These are phyloP conservation scores for Fusarium pseudocircinatum DNA, from an alignment of 2,329 filamentous ascomycete genomes.

Conservation along the genomic window DNA sequence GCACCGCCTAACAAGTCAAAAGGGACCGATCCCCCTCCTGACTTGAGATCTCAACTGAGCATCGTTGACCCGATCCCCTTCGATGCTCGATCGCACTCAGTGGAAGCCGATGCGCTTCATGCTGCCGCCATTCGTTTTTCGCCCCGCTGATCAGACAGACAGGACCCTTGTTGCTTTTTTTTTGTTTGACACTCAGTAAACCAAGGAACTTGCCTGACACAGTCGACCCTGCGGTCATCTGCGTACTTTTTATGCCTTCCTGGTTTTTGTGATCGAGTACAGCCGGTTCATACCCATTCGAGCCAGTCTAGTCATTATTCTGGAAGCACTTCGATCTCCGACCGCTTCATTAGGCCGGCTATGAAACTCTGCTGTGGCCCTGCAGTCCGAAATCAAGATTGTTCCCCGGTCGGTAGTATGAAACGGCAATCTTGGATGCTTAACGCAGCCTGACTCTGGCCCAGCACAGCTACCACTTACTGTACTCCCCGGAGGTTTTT, in stretches of 20 bases:
- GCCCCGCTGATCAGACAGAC: conserved; percentile 25
- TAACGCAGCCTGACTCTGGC: background rate
- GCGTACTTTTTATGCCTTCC: background rate
- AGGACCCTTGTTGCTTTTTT: conserved; percentile 20
- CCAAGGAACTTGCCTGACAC: conserved; percentile 35
- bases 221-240: conserved; percentile 19
- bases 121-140: conserved; percentile 4
- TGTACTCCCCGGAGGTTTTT: background rate
- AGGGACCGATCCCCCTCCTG: conserved; percentile 39
- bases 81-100: conserved; percentile 28
- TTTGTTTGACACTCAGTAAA: background rate
- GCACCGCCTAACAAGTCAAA: conserved; percentile 19
- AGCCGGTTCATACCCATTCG: background rate
- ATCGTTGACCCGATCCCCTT: conserved; percentile 36
- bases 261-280: background rate
- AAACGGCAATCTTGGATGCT: conserved; percentile 4
- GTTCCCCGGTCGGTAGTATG: background rate
- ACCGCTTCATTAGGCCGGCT: background rate
- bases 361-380: conserved; percentile 17
- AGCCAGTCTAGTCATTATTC: background rate
- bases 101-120: conserved; percentile 21
- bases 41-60: conserved; percentile 37
- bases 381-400: conserved; percentile 3
- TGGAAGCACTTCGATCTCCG: conserved; percentile 16
- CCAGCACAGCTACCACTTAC: background rate